Evolutionary conservation across 169 alveolate species (phyloP), one percentile per base, ranked within the genome.

Genomic region (Cryptosporidium baileyi): DNA sequence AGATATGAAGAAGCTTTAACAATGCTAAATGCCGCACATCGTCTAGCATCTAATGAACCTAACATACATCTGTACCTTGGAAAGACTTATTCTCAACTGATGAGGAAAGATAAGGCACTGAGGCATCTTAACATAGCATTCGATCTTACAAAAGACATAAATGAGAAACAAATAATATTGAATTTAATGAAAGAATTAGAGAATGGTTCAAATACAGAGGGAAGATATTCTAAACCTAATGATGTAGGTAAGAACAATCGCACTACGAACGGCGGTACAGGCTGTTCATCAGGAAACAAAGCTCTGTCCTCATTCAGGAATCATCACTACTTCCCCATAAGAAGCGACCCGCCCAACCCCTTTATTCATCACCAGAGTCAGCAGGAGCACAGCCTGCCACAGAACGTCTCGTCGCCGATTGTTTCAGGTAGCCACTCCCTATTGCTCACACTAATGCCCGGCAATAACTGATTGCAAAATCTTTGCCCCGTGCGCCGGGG

Each of bases 61-160:
- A 93, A 94, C 15, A 90, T 94, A 15, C 93, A 92, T 79, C 90
- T 94, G 0, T 89, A 90, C 19, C 90, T 91, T 47, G 97, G 97
- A 7, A 94, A 91, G 80, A 90, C 92, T n/a, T 91, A 90, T 85
- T 91, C 91, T 40, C 88, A 89, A 36, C 63, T 90, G 67, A 92
- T 92, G 22, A 82, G 92, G 61, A 88, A 89, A 60, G 92, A 91
- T 49, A 91, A 94, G 67, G 95, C 97, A 9, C 63, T 91, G 38
- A 85, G 92, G 32, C 90, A 91, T 63, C 91, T 91, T 79, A 94
- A 90, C 61, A 91, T 67, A 49, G 97, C 97, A 17, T 89, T 92
- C 43, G 97, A 94, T 61, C 82, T 94, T 22, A 93, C 85, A 19
- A 74, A 74, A 19, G 85, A 74, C 11, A 74, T 74, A 1, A 74